Evolutionary conservation across 768 basidiomycete genomes (phyloP).

Genomic region (Lactarius vividus): DNA sequence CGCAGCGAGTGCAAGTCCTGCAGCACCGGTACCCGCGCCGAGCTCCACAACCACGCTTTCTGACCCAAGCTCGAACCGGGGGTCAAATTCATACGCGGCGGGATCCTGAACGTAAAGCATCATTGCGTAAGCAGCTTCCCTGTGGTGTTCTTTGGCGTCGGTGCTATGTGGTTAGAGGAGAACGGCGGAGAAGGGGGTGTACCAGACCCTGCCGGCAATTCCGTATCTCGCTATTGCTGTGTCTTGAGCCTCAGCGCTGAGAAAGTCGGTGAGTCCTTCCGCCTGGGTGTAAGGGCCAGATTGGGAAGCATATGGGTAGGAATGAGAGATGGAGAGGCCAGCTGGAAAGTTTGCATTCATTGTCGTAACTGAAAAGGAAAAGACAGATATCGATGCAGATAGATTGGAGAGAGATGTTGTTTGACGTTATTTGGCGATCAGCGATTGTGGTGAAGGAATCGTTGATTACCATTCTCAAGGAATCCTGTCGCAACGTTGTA

Average conservation of each 20-base stretch:
- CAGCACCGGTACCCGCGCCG: slow-evolving; percentile 74
- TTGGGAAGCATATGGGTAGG: slow-evolving; percentile 6
- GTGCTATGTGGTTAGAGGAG: slow-evolving; percentile 43
- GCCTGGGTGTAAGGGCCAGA: background rate
- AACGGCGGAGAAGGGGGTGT: slow-evolving; percentile 25
- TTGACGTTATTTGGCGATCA: slow-evolving; percentile 7
- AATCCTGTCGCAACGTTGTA: slow-evolving; percentile 52
- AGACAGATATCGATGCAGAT: background rate
- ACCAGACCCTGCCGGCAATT: slow-evolving; percentile 87
- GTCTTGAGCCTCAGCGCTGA: slow-evolving; percentile 44
- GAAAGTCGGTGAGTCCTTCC: slow-evolving; percentile 16
- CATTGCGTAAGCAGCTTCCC: slow-evolving; percentile 73
- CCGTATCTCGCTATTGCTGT: slow-evolving; percentile 68
- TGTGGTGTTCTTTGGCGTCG: slow-evolving; percentile 32
- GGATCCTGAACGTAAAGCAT: slow-evolving; percentile 50
- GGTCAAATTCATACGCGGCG: slow-evolving; percentile 48
- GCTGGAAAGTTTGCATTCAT: slow-evolving; percentile 15
- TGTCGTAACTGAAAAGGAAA: background rate
- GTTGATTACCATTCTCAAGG: slow-evolving; percentile 55
- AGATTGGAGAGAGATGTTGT: background rate
- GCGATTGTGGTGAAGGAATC: slow-evolving; percentile 31
- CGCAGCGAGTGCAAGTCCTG: slow-evolving; percentile 41
- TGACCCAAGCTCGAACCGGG: slow-evolving; percentile 42
- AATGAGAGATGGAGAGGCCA: slow-evolving; percentile 23
- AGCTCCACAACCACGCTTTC: slow-evolving; percentile 59